Evolutionary conservation across 2,329 filamentous ascomycete genomes (phyloP), one percentile per base, ranked within the genome.

Genomic region (Penicillium decumbens): DNA sequence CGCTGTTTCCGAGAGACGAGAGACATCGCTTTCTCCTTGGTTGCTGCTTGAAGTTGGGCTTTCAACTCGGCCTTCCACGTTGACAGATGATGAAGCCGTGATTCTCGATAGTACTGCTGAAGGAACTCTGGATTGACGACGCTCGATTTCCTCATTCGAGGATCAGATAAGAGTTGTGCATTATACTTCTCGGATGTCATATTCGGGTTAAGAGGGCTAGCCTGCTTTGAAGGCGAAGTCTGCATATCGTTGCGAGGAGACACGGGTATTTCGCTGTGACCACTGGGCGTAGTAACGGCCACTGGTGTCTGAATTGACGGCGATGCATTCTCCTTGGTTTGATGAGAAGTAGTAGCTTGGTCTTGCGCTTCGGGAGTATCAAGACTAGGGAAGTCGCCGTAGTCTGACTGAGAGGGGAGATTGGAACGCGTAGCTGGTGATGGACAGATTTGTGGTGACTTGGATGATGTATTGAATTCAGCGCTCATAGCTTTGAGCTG

Each of bases 41-140:
- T 85, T 47, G 95, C 75, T 6, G 80, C 83, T 69, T 96, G 92
- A 65, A 98, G 84, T 60, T 87, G 84, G 0, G 89, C 85, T 69
- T 97, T 98, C 3, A 98, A 74, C 51, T 95, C 88, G 1, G 92
- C 88, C 75, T 97, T 98, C 95, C 93, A 97, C 1, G 89, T 89
- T 0, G 92, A 96, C 0, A 98, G 75, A 65, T 98, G 93, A 69
- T 98, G 95, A 18, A 98, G 77, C 23, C 93, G 85, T 53, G 92
- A 97, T 71, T 97, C 91, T 4, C 89, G 87, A 65, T 97, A 98
- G 65, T 89, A 98, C 54, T 97, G 91, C 56, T 92, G 87, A 1
- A 98, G 76, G 53, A 98, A 98, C 30, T 93, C 85, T 0, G 95
- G 93, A 58, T 98, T 95, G 7, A 90, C 88, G 1, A 90, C 90